Evolutionary conservation across 2,329 filamentous ascomycete species (phyloP), one percentile per base, ranked within the genome.

Genomic region (Paraphoma sp.): DNA sequence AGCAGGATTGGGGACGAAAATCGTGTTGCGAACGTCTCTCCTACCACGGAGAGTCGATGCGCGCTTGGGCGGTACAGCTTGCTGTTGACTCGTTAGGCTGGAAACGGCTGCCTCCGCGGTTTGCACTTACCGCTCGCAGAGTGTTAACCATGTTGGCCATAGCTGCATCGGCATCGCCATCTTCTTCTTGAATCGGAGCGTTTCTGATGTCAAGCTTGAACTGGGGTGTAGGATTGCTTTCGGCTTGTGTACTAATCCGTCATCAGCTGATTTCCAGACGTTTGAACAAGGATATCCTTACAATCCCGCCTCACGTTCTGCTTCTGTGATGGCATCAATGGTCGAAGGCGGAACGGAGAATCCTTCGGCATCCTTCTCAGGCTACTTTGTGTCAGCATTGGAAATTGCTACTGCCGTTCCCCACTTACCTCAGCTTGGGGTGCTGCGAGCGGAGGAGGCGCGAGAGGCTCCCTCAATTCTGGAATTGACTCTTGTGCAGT

Each of bases 21-120:
- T 88, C 1, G 93, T 97, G 76, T 96, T 96, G 56, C 94, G 87
- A 60, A 96, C 92, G 74, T 98, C 94, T 72, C 95, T 86, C 58
- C 95, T 89, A 49, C 95, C 95, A 64, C 95, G 87, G 14, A 96
- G 82, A 12, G 93, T 97, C 45, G 91, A 89, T 12, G 86, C 80
- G 56, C 78, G 75, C 41, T 77, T 76, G 2, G 75, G 63, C 17
- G 92, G 87, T 53, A 87, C 84, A 28, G 78, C 77, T 75, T 84
- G 76, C 77, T 87, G 82, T 69, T 33, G n/a, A 29, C 2, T 28
- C 45, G 53, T 74, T 60, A 75, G 64, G 29, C 42, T 45, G 53
- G 23, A 23, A 23, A 23, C 5, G 23, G 23, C 5, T 23, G 23
- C 23, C 23, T 23, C 5, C 3, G 16, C 16, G 6, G 17, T 30